Evolutionary conservation across 1,139 yeast species (phyloP).

Genomic region (Hyphopichia fennica): DNA sequence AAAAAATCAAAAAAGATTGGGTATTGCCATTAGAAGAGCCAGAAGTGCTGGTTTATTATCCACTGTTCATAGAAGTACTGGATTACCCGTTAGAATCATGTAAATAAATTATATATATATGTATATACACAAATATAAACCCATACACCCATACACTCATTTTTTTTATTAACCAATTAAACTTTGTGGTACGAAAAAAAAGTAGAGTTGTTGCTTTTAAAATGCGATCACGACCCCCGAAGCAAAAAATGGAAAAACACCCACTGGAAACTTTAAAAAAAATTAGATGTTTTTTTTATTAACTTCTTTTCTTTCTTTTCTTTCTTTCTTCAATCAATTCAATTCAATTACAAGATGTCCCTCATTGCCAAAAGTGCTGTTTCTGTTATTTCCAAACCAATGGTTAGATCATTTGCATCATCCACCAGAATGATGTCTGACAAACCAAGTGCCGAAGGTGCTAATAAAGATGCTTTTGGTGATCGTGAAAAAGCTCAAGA

Average conservation of each 20-base stretch:
- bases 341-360: constrained; percentile 22
- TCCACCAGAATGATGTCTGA: background rate
- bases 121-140: background rate
- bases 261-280: background rate
- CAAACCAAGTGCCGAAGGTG: constrained; percentile 20
- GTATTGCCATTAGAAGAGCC: constrained; percentile 69
- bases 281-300: background rate
- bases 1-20: constrained; percentile 61
- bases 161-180: background rate
- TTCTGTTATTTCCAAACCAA: constrained; percentile 8
- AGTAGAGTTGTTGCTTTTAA: too few relatives aligned
- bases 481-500: constrained; percentile 51
- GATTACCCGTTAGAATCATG: constrained; percentile 37
- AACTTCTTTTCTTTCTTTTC: background rate
- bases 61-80: constrained; percentile 46
- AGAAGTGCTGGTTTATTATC: constrained; percentile 68
- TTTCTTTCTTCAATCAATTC: background rate
- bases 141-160: background rate
- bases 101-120: background rate
- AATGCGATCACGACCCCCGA: too few relatives aligned
- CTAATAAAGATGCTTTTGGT: constrained; percentile 34
- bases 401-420: constrained; percentile 31
- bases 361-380: constrained; percentile 29
- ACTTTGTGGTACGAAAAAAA: too few relatives aligned
- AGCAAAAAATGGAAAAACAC: too few relatives aligned